Evolutionary conservation across 2,329 filamentous ascomycete genomes (phyloP), one percentile per base, ranked within the genome.

Genomic region (Aspergillus transmontanensis): DNA sequence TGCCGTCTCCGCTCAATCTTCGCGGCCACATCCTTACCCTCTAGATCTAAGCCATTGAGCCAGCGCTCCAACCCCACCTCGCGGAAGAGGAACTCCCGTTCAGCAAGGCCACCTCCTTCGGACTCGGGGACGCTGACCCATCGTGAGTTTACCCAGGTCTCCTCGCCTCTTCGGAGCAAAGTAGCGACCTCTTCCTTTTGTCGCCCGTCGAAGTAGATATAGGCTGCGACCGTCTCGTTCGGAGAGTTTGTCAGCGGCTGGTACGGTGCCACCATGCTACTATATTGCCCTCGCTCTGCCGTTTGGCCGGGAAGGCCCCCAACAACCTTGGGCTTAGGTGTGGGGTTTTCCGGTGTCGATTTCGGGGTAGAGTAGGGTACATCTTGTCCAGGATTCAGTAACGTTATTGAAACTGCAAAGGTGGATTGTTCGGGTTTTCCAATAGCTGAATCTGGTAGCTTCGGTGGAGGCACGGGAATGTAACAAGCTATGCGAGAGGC

Each of bases 111-210:
- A 57, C 95, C 95, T 36, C 94, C 94, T 79, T 98, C 94, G 28
- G 90, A 88, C 32, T 94, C 90, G 3, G 94, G 93, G 7, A 99
- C 89, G 75, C 96, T 94, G 57, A 99, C 95, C 95, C 95, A 99
- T 71, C 95, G 86, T 61, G 93, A 97, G 75, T 98, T 99, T 28
- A 99, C 96, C 95, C 95, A 99, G 2, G 95, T 99, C 80, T 99
- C 95, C 76, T 98, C 95, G 28, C 95, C 94, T 14, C 94, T 90
- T 60, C 95, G 86, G 58, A 99, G 83, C 62, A 99, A 83, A 14
- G 95, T 99, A 58, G 95, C 95, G 3, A 99, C 96, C 80, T 99
- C 95, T 77, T 99, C 95, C 78, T 99, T 99, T 64, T 87, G 87
- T 66, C 95, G 86, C 21, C 95, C 95, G 78, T 99, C 95, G 75